Evolutionary conservation across 805 yeast genomes (phyloP), one percentile per base, ranked within the genome.

Genomic region (Metschnikowia koreensis): DNA sequence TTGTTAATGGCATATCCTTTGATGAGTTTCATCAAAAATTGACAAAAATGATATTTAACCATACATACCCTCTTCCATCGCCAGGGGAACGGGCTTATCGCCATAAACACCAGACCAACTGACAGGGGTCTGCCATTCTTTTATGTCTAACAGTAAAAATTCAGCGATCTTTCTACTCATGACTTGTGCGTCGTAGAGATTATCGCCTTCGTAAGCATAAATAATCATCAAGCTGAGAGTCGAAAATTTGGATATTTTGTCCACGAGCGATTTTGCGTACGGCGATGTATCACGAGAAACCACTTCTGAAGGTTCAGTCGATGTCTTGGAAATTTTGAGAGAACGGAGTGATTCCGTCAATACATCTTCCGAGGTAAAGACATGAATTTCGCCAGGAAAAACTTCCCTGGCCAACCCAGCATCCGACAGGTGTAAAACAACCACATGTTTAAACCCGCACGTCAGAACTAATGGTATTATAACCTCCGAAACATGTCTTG

Each of bases 41-140:
- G 12, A 31, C 34, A 31, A 31, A 36, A 15, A 36, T 5, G 34
- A 11, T n/a, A 31, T 40, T 57, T 51, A 85, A 34, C 87, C 83
- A 60, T 79, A 92, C 33, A 92, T 67, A 1, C 97, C 97, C 42
- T 83, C 84, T 62, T 90, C 96, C 56, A 86, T 66, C 0, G 94
- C 86, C 28, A 73, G 55, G 0, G 93, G 89, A 2, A 83, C 69
- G 3, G 84, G 82, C 58, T 77, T 81, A 52, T 77, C 81, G 1
- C 98, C 98, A 61, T 92, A 92, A 0, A 87, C 86, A 2, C 96
- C 90, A 7, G 66, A 65, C 98, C 98, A 92, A 37, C 96, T 87
- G 13, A 76, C 70, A 0, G 98, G 97, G 8, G 73, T 72, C 9
- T 65, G 57, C 79, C 83, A 81, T 6, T 54, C 34, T 9, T 43